These are phyloP conservation scores for Arctium lappa DNA, from an alignment of 129 eudicot genomes.

Conservation along the genomic window DNA sequence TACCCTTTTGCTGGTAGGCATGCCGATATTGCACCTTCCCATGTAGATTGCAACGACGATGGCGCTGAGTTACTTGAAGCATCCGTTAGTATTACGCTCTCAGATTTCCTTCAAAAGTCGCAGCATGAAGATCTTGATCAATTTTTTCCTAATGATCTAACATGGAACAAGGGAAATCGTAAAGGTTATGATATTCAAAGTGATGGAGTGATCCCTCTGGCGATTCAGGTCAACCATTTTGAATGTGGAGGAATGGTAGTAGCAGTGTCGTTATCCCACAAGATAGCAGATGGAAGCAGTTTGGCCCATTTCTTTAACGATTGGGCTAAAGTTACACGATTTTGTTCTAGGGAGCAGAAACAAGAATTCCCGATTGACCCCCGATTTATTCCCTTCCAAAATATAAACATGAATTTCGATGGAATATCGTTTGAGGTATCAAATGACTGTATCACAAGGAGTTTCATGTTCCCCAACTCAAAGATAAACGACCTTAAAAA, in stretches of 20 bases:
- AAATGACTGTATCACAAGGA: slow-evolving; percentile 3
- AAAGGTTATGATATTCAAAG: not conserved
- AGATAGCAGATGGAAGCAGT: slow-evolving; percentile 20
- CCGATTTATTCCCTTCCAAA: not conserved
- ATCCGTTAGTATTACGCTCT: not conserved
- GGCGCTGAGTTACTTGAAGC: slow-evolving; percentile 31
- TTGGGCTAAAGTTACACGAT: slow-evolving; percentile 19
- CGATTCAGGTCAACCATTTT: slow-evolving; percentile 14
- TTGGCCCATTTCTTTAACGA: not conserved
- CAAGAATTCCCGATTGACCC: not conserved
- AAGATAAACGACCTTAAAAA: slow-evolving; percentile 10
- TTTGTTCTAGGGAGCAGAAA: not conserved
- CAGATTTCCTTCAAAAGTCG: not conserved
- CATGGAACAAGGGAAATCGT: slow-evolving; percentile 6
- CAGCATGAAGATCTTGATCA: slow-evolving; percentile 23
- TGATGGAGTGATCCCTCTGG: not conserved
- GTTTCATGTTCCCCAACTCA: not conserved
- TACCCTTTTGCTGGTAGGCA: slow-evolving; percentile 26
- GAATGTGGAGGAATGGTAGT: slow-evolving; percentile 20
- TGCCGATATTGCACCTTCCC: not conserved
- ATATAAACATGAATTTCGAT: not conserved
- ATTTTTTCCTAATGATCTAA: not conserved
- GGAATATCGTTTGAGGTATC: not conserved
- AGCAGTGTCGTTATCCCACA: slow-evolving; percentile 5
- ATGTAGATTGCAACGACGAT: slow-evolving; percentile 20